These are phyloP conservation scores for Quercus phellos DNA, from an alignment of 331 rosid species.

Conservation along the genomic window DNA sequence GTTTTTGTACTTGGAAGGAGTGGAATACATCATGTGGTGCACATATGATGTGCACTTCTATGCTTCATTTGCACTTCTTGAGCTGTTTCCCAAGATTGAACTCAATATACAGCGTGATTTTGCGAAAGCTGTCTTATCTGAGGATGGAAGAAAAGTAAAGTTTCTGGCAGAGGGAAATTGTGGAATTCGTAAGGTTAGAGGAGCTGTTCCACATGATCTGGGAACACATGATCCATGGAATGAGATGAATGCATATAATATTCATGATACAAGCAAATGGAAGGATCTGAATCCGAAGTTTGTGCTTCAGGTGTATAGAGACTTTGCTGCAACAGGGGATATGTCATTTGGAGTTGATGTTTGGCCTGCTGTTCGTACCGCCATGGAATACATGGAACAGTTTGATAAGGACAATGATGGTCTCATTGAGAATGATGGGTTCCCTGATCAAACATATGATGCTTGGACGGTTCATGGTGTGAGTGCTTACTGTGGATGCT, in stretches of 20 bases:
- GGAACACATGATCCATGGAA: constrained; percentile 98
- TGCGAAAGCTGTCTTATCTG: constrained; percentile 89
- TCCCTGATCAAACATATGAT: constrained; percentile 97
- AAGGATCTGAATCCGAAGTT: constrained; percentile 96
- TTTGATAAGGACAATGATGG: constrained; percentile 89
- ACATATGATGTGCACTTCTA: constrained; percentile 97
- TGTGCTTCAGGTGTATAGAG: constrained; percentile 90
- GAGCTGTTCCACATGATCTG: constrained; percentile 94
- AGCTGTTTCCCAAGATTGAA: constrained; percentile 85
- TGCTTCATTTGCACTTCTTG: constrained; percentile 96
- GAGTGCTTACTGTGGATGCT: constrained; percentile 91
- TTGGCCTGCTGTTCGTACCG: constrained; percentile 97
- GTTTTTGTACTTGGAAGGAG: constrained; percentile 94
- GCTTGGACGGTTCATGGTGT: constrained; percentile 98
- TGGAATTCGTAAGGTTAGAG: constrained; percentile 91
- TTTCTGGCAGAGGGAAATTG: constrained; percentile 89
- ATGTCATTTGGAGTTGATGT: constrained; percentile 95
- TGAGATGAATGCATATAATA: constrained; percentile 95
- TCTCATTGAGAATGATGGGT: constrained; percentile 89
- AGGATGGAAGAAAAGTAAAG: constrained; percentile 91
- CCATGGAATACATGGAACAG: constrained; percentile 91
- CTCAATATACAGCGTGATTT: constrained; percentile 90
- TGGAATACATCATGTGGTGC: constrained; percentile 97
- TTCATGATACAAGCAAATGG: constrained; percentile 95
- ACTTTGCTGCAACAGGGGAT: constrained; percentile 87